phyloP scores from a whole-genome alignment of 768 basidiomycete species.

The Boletus rubescentipes region DNA sequence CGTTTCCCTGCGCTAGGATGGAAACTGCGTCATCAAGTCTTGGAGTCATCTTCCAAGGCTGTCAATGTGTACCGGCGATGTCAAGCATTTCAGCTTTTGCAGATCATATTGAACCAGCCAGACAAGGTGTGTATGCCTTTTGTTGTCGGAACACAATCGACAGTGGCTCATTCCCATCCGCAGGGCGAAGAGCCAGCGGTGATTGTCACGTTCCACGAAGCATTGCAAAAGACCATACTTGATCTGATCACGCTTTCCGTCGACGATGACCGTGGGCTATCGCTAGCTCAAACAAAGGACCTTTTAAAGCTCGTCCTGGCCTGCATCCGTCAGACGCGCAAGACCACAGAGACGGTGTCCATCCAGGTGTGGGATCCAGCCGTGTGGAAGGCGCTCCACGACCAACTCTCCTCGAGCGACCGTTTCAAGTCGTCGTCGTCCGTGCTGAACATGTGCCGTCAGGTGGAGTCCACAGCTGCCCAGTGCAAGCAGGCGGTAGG shows the following conservation, averaged over 20 bases:
- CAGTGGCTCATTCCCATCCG: slow-evolving; percentile 11
- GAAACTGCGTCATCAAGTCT: slow-evolving; percentile 58
- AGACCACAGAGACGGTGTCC: slow-evolving; percentile 41
- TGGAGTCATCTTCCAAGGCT: slow-evolving; percentile 54
- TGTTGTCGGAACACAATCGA: not conserved
- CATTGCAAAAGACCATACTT: slow-evolving; percentile 49
- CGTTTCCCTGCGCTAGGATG: slow-evolving; percentile 67
- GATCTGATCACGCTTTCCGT: slow-evolving; percentile 49
- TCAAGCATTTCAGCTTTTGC: slow-evolving; percentile 73
- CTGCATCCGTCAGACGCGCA: slow-evolving; percentile 58
- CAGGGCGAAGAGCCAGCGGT: slow-evolving; percentile 44
- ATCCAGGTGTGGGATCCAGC: slow-evolving; percentile 56
- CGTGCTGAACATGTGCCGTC: slow-evolving; percentile 62
- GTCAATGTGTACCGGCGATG: slow-evolving; percentile 76
- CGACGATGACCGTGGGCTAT: slow-evolving; percentile 45
- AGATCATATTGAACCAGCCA: slow-evolving; percentile 54
- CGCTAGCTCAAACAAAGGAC: slow-evolving; percentile 73
- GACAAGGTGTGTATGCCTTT: slow-evolving; percentile 19
- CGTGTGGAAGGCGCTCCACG: slow-evolving; percentile 52
- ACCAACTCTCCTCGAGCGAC: slow-evolving; percentile 47
- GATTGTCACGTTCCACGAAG: slow-evolving; percentile 42
- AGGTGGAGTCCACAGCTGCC: slow-evolving; percentile 42
- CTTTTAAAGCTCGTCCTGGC: slow-evolving; percentile 67
- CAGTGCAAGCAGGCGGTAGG: slow-evolving; percentile 6
- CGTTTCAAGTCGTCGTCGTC: slow-evolving; percentile 63